Conservation (phyloP, 352 stramenopile species). For the Thraustochytrium sp. region DNA sequence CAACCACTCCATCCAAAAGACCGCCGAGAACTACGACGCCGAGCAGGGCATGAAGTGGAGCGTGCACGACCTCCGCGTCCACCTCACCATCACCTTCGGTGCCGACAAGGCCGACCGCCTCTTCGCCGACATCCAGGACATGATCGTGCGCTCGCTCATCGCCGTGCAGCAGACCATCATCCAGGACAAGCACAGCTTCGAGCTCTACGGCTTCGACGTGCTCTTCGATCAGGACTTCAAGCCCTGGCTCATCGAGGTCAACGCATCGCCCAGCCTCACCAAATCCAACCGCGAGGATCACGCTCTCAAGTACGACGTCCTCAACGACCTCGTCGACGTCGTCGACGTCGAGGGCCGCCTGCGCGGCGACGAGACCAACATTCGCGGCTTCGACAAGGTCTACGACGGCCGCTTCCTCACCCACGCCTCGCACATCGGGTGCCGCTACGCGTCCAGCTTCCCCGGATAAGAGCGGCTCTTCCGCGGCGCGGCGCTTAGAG, state of each 20-base stretch:
- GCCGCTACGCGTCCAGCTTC: neutral
- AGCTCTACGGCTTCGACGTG: slow-evolving; percentile 86
- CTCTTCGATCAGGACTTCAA: slow-evolving; percentile 84
- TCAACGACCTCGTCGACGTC: slow-evolving; percentile 88
- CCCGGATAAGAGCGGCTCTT: too few species aligned
- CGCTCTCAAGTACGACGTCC: slow-evolving; percentile 83
- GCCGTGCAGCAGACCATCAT: slow-evolving; percentile 86
- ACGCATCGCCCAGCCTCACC: slow-evolving; percentile 81
- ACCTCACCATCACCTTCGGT: slow-evolving; percentile 75
- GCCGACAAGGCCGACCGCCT: slow-evolving; percentile 68
- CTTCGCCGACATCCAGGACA: slow-evolving; percentile 76
- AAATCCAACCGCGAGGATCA: slow-evolving; percentile 83
- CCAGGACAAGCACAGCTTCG: slow-evolving; percentile 89
- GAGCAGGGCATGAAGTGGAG: slow-evolving; percentile 75
- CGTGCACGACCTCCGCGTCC: slow-evolving; percentile 78
- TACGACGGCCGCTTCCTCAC: slow-evolving; percentile 51
- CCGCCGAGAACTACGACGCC: slow-evolving; percentile 84
- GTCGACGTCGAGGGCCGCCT: slow-evolving; percentile 78
- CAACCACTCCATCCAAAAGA: slow-evolving; percentile 90
- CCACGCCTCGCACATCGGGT: neutral
- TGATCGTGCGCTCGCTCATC: slow-evolving; percentile 56
- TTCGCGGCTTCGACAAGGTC: slow-evolving; percentile 60
- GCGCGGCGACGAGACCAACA: slow-evolving; percentile 54
- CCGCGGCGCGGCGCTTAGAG: too few species aligned
- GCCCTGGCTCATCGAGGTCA: slow-evolving; percentile 84